These are phyloP conservation scores for Vigna radiata DNA, from an alignment of 306 rosid genomes.

Conservation along the genomic window DNA sequence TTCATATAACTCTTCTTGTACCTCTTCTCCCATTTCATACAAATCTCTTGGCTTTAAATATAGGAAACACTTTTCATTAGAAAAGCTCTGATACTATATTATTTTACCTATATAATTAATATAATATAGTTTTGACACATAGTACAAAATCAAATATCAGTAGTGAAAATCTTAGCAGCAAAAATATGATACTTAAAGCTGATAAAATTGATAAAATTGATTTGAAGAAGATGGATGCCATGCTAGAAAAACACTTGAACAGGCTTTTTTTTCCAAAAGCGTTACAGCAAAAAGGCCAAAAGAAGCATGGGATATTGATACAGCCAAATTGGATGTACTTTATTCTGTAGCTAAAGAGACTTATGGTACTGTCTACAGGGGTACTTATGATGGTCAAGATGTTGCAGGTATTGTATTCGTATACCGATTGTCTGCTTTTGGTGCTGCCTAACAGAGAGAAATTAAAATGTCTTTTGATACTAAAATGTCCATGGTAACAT, in stretches of 20 bases:
- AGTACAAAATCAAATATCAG: constrained; percentile 59
- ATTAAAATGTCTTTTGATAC: no score
- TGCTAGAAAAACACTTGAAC: constrained; percentile 84
- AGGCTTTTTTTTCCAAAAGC: constrained; percentile 62
- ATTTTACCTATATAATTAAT: no score
- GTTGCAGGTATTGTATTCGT: constrained; percentile 76
- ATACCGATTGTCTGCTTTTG: not conserved
- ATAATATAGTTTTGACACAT: no score
- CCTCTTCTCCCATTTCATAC: no score
- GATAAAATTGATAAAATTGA: constrained; percentile 58
- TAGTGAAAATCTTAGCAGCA: constrained; percentile 51
- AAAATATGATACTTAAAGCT: no score
- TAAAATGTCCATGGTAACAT: no score
- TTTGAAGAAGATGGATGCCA: constrained; percentile 73
- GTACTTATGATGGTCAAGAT: constrained; percentile 73
- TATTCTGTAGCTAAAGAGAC: constrained; percentile 76
- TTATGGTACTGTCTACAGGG: constrained; percentile 80
- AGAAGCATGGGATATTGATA: constrained; percentile 90
- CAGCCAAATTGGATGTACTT: constrained; percentile 67
- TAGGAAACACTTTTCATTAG: no score
- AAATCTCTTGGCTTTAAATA: no score
- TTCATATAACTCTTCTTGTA: no score
- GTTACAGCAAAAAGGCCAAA: constrained; percentile 53
- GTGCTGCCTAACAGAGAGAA: no score
- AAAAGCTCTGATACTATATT: no score